Evolutionary conservation across 306 rosid species (phyloP).

Genomic region (Vigna unguiculata): DNA sequence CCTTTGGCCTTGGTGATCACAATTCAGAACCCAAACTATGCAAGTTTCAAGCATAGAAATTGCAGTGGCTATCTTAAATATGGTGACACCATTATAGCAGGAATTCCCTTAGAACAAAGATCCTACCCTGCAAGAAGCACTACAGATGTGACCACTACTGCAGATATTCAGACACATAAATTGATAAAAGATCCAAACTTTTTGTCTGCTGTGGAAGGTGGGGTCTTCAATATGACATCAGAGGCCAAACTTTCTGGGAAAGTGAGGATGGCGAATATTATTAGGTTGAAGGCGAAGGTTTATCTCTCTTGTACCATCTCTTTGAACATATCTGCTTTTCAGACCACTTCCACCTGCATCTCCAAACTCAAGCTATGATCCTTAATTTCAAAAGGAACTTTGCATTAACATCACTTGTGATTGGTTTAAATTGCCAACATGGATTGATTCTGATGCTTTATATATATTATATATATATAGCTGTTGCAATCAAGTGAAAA

Average conservation of each 20-base stretch:
- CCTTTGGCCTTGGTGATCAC: conserved; percentile 50
- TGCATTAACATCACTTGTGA: too few relatives aligned
- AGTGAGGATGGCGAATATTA: conserved; percentile 47
- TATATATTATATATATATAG: too few relatives aligned
- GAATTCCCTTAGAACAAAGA: conserved; percentile 24
- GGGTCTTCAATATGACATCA: conserved; percentile 51
- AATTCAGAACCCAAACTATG: conserved; percentile 53
- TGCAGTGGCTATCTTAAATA: conserved; percentile 39
- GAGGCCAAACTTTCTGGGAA: conserved; percentile 50
- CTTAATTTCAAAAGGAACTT: background rate
- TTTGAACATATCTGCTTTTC: conserved; percentile 18
- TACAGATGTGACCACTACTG: conserved; percentile 31
- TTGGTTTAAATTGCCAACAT: too few relatives aligned
- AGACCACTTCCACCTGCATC: conserved; percentile 46
- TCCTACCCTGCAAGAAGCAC: conserved; percentile 38
- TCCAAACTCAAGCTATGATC: conserved; percentile 52
- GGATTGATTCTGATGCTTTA: too few relatives aligned
- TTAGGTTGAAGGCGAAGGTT: conserved; percentile 52
- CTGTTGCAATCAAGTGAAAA: too few relatives aligned
- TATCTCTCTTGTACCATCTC: conserved; percentile 47
- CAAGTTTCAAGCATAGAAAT: conserved; percentile 36
- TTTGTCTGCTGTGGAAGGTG: conserved; percentile 8
- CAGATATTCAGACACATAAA: conserved; percentile 28
- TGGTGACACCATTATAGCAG: conserved; percentile 25
- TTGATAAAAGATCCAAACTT: conserved; percentile 1